Percentiles rank a stretch among this genome's conserved stretches.
Evolutionary conservation across 139 green algal genomes (phyloP).

Genomic region (Micromonas pusilla): DNA sequence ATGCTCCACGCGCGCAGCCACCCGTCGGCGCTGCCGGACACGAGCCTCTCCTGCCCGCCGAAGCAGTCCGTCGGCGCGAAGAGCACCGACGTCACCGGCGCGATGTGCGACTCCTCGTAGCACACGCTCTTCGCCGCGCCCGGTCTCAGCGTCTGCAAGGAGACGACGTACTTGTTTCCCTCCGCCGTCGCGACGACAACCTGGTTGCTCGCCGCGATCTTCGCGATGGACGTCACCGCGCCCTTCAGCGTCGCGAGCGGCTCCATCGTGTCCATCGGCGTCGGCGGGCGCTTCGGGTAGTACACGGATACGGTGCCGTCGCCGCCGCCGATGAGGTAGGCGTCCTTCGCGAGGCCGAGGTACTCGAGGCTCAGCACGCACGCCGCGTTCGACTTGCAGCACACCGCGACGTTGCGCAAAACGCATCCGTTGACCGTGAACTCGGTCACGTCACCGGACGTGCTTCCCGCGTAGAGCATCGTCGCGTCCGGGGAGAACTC

Average conservation of each 20-base stretch:
- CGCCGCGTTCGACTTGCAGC: conserved; percentile 1
- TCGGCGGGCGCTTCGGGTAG: background rate
- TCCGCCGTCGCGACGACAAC: background rate
- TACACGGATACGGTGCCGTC: background rate
- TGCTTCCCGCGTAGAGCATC: background rate
- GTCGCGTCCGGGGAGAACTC: background rate
- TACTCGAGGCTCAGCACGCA: background rate
- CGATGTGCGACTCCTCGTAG: background rate
- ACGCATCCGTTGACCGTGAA: background rate
- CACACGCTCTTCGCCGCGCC: background rate
- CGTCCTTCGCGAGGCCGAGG: background rate
- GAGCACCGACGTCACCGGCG: background rate
- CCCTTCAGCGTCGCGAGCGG: background rate
- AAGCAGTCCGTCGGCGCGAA: background rate
- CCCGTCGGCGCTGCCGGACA: background rate
- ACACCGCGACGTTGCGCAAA: background rate
- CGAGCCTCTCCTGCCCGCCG: background rate
- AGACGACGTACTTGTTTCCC: background rate
- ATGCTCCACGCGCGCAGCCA: background rate
- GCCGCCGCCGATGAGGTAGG: background rate
- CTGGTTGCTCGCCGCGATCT: background rate
- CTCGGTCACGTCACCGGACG: background rate
- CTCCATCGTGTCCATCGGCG: background rate
- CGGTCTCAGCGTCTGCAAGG: background rate
- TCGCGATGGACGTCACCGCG: background rate